Evolutionary conservation across 2,329 filamentous ascomycete genomes (phyloP).

Genomic region (Rugonectria rugulosa): DNA sequence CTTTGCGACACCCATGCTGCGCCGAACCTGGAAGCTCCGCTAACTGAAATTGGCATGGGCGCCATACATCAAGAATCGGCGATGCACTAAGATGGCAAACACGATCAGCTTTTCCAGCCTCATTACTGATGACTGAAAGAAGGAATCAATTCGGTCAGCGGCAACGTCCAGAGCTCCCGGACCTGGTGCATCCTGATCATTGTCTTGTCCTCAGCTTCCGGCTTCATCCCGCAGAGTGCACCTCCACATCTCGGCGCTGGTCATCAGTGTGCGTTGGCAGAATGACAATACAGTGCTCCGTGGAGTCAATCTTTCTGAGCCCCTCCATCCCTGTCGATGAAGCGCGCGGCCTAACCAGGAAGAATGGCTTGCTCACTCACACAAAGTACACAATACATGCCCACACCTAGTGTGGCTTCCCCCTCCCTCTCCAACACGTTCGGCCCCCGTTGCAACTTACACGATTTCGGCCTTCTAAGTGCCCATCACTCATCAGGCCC

Average conservation of each 20-base stretch:
- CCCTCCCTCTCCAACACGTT: not conserved
- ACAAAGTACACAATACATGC: too few species aligned
- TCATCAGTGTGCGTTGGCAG: not conserved
- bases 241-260: constrained; percentile 11
- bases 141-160: constrained; percentile 10
- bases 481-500: constrained; percentile 7
- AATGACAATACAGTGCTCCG: constrained; percentile 15
- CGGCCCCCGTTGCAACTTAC: constrained; percentile 10
- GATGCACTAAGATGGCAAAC: constrained; percentile 4
- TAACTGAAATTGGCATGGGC: not conserved
- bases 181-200: constrained; percentile 11
- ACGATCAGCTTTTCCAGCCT: constrained; percentile 17
- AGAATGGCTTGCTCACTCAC: constrained; percentile 30
- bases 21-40: constrained; percentile 8
- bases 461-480: not conserved
- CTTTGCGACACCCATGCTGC: constrained; percentile 1
- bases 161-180: constrained; percentile 16
- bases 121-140: constrained; percentile 13
- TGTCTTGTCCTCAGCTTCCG: constrained; percentile 7
- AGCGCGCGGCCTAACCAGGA: constrained; percentile 27
- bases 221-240: constrained; percentile 6
- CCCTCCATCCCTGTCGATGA: constrained; percentile 29
- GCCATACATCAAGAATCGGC: constrained; percentile 1
- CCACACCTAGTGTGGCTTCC: constrained; percentile 18
- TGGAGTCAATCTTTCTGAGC: not conserved